Percentiles rank a stretch among this genome's conserved stretches.
These are phyloP conservation scores for Taphrina flavorubra DNA, from an alignment of 1,139 yeast species.

Conservation along the genomic window DNA sequence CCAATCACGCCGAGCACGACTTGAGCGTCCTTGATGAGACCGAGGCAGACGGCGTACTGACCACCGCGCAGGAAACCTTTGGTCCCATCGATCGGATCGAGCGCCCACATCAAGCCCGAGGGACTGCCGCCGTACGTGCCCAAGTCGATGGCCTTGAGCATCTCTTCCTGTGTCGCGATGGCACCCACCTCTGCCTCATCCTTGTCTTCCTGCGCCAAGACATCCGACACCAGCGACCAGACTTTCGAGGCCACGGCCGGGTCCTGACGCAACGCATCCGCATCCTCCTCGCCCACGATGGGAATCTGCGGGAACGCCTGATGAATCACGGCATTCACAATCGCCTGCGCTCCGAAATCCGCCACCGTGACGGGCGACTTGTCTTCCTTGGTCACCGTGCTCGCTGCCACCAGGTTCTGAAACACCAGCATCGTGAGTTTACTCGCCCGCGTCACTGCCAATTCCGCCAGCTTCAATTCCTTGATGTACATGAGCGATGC, in stretches of 20 bases:
- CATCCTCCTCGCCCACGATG: constrained; percentile 93
- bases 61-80: constrained; percentile 95
- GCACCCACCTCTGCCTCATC: constrained; percentile 50
- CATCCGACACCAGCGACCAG: constrained; percentile 49
- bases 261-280: constrained; percentile 64
- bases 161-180: constrained; percentile 57
- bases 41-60: constrained; percentile 95
- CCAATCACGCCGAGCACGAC: constrained; percentile 93
- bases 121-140: constrained; percentile 55
- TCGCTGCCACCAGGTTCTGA: constrained; percentile 59
- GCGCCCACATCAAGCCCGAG: constrained; percentile 69
- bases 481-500: constrained; percentile 31
- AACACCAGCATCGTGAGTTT: constrained; percentile 75
- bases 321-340: constrained; percentile 81
- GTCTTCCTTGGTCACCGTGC: constrained; percentile 77
- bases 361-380: constrained; percentile 97
- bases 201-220: constrained; percentile 48
- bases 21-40: constrained; percentile 80
- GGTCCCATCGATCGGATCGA: constrained; percentile 98
- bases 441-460: constrained; percentile 87
- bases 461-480: constrained; percentile 33
- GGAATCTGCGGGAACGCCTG: constrained; percentile 80
- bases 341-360: constrained; percentile 94
- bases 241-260: constrained; percentile 57
- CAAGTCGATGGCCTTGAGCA: constrained; percentile 71